Base-by-base conservation (phyloP, 495 filamentous ascomycete genomes). In the Glonium stellatum region DNA sequence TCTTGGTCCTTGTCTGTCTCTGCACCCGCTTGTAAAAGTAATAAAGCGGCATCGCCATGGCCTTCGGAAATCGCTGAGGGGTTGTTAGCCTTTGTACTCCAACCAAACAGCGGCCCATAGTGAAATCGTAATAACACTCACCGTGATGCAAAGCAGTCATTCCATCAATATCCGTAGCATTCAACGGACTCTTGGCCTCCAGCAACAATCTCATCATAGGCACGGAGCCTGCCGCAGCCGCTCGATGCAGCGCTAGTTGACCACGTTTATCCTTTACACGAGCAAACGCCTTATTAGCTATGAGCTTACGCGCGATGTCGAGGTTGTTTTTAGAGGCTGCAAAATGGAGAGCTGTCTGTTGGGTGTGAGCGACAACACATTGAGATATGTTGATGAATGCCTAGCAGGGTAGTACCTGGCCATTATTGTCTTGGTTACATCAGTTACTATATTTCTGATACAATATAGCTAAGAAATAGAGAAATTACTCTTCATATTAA, bases 81-180 rank as follows among this genome's bases (percentile, higher is more conserved):
- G n/a, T 46, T 46, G 23, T 51, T 27, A 51, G 48, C 48, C 4
- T 6, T 6, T 27, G 13, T 51, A 1, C 2, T 44, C 10, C 27
- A 31, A 31, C 2, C 27, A 48, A 18, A 48, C 5, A n/a, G 1
- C 15, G 18, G 1, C 9, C 44, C 18, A 19, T 15, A 15, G 18
- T 22, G 18, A 15, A 48, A 5, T 51, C 1, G 21, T 23, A 13
- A 27, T 15, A 42, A 18, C 15, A 34, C 54, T 60, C 35, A 52
- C 49, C 93, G 75, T 99, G 95, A 73, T 99, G 93, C 68, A 99
- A 74, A 13, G 92, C 84, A 36, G 95, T 97, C 58, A 87, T 78
- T 1, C 92, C 92, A 56, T 88, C 82, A 10, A 76, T 75, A 75
- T 99, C 93, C n/a, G 85, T 86, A 15, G 91, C 86, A 70, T 96